phyloP scores from a whole-genome alignment of 1,139 yeast species.

The Meyerozyma guilliermondii region DNA sequence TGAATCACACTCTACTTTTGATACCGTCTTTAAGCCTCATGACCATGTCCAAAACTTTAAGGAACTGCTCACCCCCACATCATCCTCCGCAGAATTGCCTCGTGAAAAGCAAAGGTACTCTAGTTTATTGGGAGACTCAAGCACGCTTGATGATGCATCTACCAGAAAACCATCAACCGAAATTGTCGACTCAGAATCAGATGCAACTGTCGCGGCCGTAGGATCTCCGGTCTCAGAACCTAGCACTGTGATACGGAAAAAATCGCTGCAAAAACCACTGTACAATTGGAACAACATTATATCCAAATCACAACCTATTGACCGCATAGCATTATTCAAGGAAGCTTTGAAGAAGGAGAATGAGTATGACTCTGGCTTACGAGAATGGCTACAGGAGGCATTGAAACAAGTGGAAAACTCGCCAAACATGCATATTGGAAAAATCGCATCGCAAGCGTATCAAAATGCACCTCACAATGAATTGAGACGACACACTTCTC shows the following conservation, averaged over 20 bases:
- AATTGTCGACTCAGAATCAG: neutral
- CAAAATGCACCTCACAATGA: conserved; percentile 45
- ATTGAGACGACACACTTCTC: conserved; percentile 37
- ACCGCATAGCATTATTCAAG: conserved; percentile 35
- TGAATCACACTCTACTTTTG: conserved; percentile 9
- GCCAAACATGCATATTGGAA: conserved; percentile 39
- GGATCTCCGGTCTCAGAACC: neutral
- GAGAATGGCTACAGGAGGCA: conserved; percentile 41
- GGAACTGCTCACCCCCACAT: conserved; percentile 25
- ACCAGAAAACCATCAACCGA: neutral
- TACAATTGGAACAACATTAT: conserved; percentile 44
- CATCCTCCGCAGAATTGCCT: conserved; percentile 14
- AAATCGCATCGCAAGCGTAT: conserved; percentile 42
- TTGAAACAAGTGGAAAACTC: conserved; percentile 30
- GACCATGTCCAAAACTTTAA: conserved; percentile 20
- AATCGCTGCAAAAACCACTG: conserved; percentile 24
- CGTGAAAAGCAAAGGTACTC: neutral
- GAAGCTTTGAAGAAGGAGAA: conserved; percentile 39
- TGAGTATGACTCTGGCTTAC: conserved; percentile 41
- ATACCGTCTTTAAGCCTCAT: conserved; percentile 29
- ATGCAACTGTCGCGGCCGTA: neutral
- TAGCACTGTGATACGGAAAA: neutral
- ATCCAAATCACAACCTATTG: conserved; percentile 37
- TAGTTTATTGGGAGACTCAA: neutral
- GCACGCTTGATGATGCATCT: neutral